Percentiles rank a stretch among this genome's conserved stretches.
phyloP scores from a whole-genome alignment of 2,329 filamentous ascomycete genomes.

The Acephala macrosclerotiorum region DNA sequence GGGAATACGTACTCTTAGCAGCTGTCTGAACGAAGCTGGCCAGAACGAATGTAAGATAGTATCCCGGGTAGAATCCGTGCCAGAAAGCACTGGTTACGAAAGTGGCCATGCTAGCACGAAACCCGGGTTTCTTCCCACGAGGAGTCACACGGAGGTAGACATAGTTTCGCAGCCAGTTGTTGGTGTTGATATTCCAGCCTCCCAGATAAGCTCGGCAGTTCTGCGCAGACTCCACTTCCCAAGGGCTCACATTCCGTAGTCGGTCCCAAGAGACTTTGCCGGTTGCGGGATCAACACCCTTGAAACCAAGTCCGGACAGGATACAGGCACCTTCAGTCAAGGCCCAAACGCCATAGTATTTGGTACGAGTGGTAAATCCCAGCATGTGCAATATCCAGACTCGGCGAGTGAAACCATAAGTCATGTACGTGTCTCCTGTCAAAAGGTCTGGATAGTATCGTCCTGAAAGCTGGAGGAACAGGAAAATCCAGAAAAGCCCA shows the following conservation, averaged over 20 bases:
- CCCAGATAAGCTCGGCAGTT: constrained; percentile 93
- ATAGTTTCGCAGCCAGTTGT: constrained; percentile 95
- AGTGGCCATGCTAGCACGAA: constrained; percentile 91
- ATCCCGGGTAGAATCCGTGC: constrained; percentile 98
- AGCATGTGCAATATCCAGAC: constrained; percentile 86
- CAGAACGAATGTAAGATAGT: constrained; percentile 90
- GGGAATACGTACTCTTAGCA: constrained; percentile 79
- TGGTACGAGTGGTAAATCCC: constrained; percentile 80
- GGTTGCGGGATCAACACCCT: constrained; percentile 85
- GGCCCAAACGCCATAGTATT: constrained; percentile 97
- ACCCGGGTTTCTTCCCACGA: constrained; percentile 94
- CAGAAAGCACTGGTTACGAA: constrained; percentile 95
- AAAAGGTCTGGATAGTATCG: constrained; percentile 71
- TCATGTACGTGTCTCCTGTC: constrained; percentile 70
- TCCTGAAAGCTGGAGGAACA: constrained; percentile 76
- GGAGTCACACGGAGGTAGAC: constrained; percentile 95
- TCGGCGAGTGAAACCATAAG: constrained; percentile 73
- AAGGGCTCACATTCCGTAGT: constrained; percentile 87
- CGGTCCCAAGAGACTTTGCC: constrained; percentile 91
- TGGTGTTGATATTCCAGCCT: constrained; percentile 99
- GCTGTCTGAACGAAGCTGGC: constrained; percentile 91
- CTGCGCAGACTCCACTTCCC: constrained; percentile 86
- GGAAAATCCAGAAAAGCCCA: constrained; percentile 80
- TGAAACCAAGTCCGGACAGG: constrained; percentile 90
- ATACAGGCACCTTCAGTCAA: constrained; percentile 95